These are phyloP conservation scores for Fusarium lateritium DNA, from an alignment of 2,329 filamentous ascomycete species.

Conservation along the genomic window DNA sequence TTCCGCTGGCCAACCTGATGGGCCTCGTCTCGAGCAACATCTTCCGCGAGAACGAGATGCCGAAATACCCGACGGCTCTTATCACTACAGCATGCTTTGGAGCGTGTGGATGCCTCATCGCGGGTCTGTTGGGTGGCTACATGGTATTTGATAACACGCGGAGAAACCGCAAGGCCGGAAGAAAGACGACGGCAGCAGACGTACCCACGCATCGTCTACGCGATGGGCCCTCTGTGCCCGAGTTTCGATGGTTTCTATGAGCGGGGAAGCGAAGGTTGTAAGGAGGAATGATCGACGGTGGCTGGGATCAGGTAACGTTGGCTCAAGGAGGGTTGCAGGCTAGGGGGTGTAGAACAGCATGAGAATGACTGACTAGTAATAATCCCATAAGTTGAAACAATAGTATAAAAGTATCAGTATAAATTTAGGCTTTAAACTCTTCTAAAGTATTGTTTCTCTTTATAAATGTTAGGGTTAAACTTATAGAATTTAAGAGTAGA, in stretches of 20 bases:
- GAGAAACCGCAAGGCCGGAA: constrained; percentile 14
- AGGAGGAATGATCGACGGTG: constrained; percentile 3
- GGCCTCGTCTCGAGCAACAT: constrained; percentile 79
- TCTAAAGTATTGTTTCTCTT: too few species aligned
- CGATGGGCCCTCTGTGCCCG: constrained; percentile 16
- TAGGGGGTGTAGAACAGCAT: too few species aligned
- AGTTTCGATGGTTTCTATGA: constrained; percentile 29
- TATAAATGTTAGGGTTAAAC: too few species aligned
- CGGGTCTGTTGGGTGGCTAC: constrained; percentile 68
- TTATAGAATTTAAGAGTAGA: too few species aligned
- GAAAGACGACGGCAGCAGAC: constrained; percentile 15
- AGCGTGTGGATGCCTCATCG: constrained; percentile 69
- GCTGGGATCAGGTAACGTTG: too few species aligned
- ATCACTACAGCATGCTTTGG: constrained; percentile 77
- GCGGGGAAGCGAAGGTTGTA: background rate
- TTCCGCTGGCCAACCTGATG: constrained; percentile 12
- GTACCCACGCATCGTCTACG: constrained; percentile 10
- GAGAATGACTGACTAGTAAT: too few species aligned
- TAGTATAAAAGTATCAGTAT: too few species aligned
- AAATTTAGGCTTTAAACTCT: too few species aligned
- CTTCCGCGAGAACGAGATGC: constrained; percentile 74
- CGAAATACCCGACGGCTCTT: constrained; percentile 76
- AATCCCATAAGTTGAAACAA: too few species aligned
- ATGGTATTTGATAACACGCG: constrained; percentile 69
- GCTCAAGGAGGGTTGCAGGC: too few species aligned